Percentiles rank a stretch among this genome's conserved stretches.
Conservation (phyloP, 345 rosid genomes). For the Mercurialis annua region DNA sequence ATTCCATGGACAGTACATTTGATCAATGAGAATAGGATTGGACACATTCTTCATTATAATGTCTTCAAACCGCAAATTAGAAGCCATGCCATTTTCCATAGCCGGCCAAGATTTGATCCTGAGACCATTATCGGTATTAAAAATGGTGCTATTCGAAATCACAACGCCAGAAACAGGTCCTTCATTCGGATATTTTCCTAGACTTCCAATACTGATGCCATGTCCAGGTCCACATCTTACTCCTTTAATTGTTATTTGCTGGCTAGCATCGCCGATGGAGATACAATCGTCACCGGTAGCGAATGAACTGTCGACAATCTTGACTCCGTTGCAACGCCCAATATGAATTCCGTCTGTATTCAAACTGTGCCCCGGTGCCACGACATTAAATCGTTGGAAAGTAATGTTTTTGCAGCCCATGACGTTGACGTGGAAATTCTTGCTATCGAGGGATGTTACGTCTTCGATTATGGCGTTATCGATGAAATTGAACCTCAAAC, state of each 20-base stretch:
- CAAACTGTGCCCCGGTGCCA: neutral
- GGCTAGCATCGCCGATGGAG: neutral
- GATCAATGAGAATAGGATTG: neutral
- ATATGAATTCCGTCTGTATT: conserved; percentile 9
- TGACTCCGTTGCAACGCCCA: neutral
- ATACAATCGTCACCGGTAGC: conserved; percentile 7
- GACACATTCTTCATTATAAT: neutral
- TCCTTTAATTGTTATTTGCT: neutral
- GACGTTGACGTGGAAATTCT: conserved; percentile 1
- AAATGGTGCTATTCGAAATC: neutral
- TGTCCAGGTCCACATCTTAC: conserved; percentile 3
- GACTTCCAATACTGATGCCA: neutral
- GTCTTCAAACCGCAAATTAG: neutral
- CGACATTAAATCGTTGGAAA: neutral
- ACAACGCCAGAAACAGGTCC: neutral
- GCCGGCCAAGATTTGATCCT: neutral
- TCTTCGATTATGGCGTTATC: neutral
- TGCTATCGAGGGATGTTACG: neutral
- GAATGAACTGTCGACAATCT: neutral
- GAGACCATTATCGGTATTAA: neutral
- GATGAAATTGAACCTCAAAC: neutral
- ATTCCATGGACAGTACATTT: neutral
- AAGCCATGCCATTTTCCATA: neutral
- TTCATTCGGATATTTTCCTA: conserved; percentile 2
- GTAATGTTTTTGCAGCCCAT: neutral